A percentile compares a stretch with the other conserved stretches of the same genome.
Evolutionary conservation across 345 rosid genomes (phyloP).

Genomic region (Eutrema japonicum): DNA sequence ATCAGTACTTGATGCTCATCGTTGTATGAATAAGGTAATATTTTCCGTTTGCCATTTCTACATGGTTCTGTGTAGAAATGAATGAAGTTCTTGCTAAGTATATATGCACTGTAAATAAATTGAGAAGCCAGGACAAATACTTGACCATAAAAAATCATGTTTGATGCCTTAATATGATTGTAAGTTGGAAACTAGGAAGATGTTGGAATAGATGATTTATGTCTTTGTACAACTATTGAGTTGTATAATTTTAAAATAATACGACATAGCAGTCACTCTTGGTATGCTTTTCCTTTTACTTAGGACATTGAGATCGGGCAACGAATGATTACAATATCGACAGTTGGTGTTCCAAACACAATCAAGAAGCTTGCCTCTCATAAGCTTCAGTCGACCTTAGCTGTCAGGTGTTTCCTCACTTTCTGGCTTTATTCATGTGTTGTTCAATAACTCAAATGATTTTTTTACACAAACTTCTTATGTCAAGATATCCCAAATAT

Average conservation of each 20-base stretch:
- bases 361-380: constrained; percentile 85
- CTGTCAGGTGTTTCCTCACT: constrained; percentile 64
- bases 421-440: constrained; percentile 14
- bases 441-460: neutral
- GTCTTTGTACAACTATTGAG: neutral
- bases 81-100: constrained; percentile 18
- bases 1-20: constrained; percentile 90
- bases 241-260: neutral
- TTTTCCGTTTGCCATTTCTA: neutral
- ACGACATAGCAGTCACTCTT: constrained; percentile 23
- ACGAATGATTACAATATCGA: constrained; percentile 96
- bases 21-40: constrained; percentile 85
- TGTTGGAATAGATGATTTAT: neutral
- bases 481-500: neutral
- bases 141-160: neutral
- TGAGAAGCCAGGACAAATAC: constrained; percentile 5
- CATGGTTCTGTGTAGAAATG: constrained; percentile 9
- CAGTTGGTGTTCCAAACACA: constrained; percentile 98
- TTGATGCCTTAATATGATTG: neutral
- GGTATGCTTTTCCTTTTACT: constrained; percentile 27
- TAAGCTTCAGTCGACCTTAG: constrained; percentile 96
- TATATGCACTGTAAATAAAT: neutral
- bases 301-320: constrained; percentile 97
- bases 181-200: constrained; percentile 13
- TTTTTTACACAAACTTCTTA: neutral